phyloP scores from a whole-genome alignment of 2,329 filamentous ascomycete species.

The Ophiocordyceps australis region DNA sequence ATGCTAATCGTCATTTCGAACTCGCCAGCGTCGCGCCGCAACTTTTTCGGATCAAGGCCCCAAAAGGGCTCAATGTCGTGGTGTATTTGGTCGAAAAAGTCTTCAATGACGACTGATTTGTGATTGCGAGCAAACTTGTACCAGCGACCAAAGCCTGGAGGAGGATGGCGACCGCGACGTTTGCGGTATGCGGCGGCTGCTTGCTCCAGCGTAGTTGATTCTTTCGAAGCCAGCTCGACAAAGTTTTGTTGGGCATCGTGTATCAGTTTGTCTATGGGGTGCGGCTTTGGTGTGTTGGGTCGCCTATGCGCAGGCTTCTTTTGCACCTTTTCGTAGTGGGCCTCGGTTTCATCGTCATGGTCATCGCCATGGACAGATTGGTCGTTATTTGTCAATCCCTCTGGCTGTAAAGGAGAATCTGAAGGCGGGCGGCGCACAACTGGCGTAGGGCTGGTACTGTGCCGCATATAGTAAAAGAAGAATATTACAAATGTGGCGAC shows the following conservation, averaged over 20 bases:
- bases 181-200: conserved; percentile 39
- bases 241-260: conserved; percentile 21
- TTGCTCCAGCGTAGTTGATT: conserved; percentile 30
- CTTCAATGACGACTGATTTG: conserved; percentile 37
- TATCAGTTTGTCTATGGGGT: conserved; percentile 37
- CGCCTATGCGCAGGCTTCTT: too few relatives aligned
- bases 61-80: conserved; percentile 41
- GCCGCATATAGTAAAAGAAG: conserved; percentile 11
- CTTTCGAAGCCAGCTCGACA: conserved; percentile 18
- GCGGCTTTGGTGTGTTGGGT: too few relatives aligned
- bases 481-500: conserved; percentile 16
- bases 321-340: too few relatives aligned
- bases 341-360: too few relatives aligned
- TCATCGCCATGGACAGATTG: too few relatives aligned
- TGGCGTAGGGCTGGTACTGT: conserved; percentile 6
- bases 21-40: conserved; percentile 31
- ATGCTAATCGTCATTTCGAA: conserved; percentile 45
- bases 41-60: conserved; percentile 26
- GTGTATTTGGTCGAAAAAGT: conserved; percentile 47
- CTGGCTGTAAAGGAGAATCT: too few relatives aligned
- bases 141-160: conserved; percentile 44
- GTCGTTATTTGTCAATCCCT: too few relatives aligned
- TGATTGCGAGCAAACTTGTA: conserved; percentile 32
- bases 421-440: too few relatives aligned
- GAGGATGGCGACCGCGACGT: conserved; percentile 40